Conservation (phyloP, 345 rosid species). For the Adansonia digitata region DNA sequence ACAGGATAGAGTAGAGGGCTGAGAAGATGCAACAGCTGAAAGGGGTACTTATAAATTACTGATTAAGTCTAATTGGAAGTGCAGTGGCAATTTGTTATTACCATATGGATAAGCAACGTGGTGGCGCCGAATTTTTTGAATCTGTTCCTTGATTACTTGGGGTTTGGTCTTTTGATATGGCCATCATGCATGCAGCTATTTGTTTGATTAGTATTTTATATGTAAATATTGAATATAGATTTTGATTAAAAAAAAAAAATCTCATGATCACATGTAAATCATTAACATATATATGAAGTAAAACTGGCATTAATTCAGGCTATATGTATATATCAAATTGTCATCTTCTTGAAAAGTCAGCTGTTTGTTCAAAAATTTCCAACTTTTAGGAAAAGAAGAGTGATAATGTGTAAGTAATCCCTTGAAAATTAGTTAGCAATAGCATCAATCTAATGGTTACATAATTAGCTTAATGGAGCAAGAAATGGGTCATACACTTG, state of each 20-base stretch:
- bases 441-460: neutral
- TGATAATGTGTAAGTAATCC: conserved; percentile 2
- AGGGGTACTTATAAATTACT: conserved; percentile 8
- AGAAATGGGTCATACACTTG: neutral
- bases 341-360: neutral
- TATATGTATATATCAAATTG: neutral
- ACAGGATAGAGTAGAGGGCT: neutral
- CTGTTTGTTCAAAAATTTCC: neutral
- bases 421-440: neutral
- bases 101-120: neutral
- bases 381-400: neutral
- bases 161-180: neutral
- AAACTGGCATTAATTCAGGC: neutral
- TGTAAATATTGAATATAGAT: neutral
- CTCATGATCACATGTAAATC: neutral
- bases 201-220: neutral
- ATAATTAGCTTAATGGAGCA: neutral
- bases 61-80: neutral
- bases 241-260: neutral
- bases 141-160: neutral
- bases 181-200: neutral
- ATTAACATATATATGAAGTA: neutral
- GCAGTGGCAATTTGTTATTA: neutral
- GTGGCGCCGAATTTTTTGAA: neutral
- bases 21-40: neutral